These are phyloP conservation scores for Sporisorium exsertum DNA, from an alignment of 1,284 basidiomycete species.

Conservation along the genomic window DNA sequence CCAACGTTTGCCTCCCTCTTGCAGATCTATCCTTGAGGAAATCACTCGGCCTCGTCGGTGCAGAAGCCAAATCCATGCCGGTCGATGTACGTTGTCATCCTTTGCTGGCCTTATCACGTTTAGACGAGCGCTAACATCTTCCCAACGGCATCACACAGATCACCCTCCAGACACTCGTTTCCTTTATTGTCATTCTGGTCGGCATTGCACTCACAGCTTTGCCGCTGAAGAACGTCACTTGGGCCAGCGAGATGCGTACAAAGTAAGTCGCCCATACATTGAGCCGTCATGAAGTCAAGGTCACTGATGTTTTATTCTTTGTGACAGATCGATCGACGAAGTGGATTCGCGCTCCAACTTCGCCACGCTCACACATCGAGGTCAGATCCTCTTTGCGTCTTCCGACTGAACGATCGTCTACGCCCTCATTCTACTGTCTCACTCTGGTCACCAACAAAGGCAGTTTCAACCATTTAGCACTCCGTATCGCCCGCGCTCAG, in stretches of 20 bases:
- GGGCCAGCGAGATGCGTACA: constrained; percentile 88
- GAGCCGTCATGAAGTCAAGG: background rate
- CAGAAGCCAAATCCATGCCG: constrained; percentile 44
- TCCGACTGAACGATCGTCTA: constrained; percentile 3
- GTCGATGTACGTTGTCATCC: constrained; percentile 57
- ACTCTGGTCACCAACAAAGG: background rate
- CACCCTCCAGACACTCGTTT: constrained; percentile 76
- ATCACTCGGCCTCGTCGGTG: constrained; percentile 44
- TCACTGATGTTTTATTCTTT: background rate
- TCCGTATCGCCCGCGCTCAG: too few relatives aligned
- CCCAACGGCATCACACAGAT: constrained; percentile 73
- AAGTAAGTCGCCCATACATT: constrained; percentile 72
- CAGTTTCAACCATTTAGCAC: background rate
- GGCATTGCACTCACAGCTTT: constrained; percentile 80
- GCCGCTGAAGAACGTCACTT: constrained; percentile 80
- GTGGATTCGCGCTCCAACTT: constrained; percentile 81
- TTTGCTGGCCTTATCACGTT: background rate
- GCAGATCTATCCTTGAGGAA: constrained; percentile 55
- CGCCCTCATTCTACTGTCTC: background rate
- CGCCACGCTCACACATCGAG: constrained; percentile 78
- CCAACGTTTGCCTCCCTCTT: background rate
- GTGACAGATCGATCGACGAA: constrained; percentile 78
- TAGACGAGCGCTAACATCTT: background rate
- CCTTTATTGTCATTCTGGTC: constrained; percentile 77
- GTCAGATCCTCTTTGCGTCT: constrained; percentile 65